Evolutionary conservation across 257 asterid species (phyloP).

Genomic region (Buddleja alternifolia): DNA sequence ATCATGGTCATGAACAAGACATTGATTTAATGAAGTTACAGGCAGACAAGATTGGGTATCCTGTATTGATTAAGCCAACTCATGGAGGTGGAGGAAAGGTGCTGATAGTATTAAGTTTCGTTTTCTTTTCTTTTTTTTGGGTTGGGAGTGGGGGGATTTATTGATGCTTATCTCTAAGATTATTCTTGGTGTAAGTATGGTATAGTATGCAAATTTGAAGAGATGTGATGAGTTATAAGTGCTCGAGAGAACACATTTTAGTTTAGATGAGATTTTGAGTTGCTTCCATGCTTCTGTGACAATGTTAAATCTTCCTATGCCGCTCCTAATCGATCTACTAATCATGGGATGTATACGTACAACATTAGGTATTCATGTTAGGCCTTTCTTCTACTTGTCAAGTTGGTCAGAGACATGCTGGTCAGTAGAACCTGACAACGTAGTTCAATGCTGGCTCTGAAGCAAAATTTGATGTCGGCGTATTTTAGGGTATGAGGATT

Average conservation of each 20-base stretch:
- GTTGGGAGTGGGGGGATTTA: no score
- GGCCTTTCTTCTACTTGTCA: slow-evolving; percentile 22
- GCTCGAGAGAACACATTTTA: slow-evolving; percentile 27
- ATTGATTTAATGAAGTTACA: slow-evolving; percentile 85
- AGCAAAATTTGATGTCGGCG: slow-evolving; percentile 29
- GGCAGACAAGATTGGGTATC: slow-evolving; percentile 97
- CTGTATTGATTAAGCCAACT: slow-evolving; percentile 92
- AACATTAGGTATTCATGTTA: slow-evolving; percentile 1
- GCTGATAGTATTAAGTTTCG: slow-evolving; percentile 26
- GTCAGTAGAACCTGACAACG: slow-evolving; percentile 18
- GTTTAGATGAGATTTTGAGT: slow-evolving; percentile 4
- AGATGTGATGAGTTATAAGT: slow-evolving; percentile 14
- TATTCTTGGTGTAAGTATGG: slow-evolving; percentile 20
- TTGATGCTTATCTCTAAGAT: slow-evolving; percentile 16
- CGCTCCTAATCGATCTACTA: background rate
- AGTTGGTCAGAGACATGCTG: slow-evolving; percentile 11
- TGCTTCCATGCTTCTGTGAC: slow-evolving; percentile 18
- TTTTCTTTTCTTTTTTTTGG: no score
- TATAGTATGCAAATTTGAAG: slow-evolving; percentile 6
- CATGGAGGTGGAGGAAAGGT: slow-evolving; percentile 99
- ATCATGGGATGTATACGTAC: slow-evolving; percentile 3
- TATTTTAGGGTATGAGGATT: slow-evolving; percentile 91
- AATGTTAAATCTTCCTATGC: background rate
- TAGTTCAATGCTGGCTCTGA: slow-evolving; percentile 13
- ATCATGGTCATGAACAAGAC: slow-evolving; percentile 92